phyloP scores from a whole-genome alignment of 2,329 filamentous ascomycete species.

The Trichoderma gracile region DNA sequence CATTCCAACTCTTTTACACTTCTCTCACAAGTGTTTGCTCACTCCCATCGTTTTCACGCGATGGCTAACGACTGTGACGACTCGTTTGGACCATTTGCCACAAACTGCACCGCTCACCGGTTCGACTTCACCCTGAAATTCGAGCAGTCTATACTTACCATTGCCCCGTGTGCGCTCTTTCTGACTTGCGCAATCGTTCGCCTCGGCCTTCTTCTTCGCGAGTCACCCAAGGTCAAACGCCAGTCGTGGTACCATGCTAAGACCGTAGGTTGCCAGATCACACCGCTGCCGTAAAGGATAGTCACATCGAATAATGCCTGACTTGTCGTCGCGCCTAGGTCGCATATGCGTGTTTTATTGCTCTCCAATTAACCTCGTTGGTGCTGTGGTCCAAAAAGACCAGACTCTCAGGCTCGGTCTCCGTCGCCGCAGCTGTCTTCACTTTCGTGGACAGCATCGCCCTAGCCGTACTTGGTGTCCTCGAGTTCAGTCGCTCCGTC shows the following conservation, averaged over 20 bases:
- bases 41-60: not conserved
- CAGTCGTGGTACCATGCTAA: not conserved
- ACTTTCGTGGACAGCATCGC: constrained; percentile 32
- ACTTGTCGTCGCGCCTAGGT: not conserved
- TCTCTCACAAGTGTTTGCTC: not conserved
- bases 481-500: constrained; percentile 37
- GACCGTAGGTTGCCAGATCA: not conserved
- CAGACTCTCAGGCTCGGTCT: constrained; percentile 18
- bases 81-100: constrained; percentile 21
- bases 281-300: too few relatives aligned
- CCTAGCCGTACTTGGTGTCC: constrained; percentile 35
- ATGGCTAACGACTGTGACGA: constrained; percentile 18
- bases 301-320: not conserved
- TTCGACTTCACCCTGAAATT: constrained; percentile 31
- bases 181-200: not conserved
- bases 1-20: too few relatives aligned
- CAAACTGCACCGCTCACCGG: not conserved
- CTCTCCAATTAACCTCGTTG: constrained; percentile 11
- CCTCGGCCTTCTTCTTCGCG: not conserved
- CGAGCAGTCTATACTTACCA: constrained; percentile 28
- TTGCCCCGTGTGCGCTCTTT: constrained; percentile 10
- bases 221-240: constrained; percentile 1
- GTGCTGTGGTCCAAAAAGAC: not conserved
- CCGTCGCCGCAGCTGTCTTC: constrained; percentile 21
- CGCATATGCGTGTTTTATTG: not conserved